Conservation (phyloP, 2,329 filamentous ascomycete species). For the Fusarium pseudograminearum region DNA sequence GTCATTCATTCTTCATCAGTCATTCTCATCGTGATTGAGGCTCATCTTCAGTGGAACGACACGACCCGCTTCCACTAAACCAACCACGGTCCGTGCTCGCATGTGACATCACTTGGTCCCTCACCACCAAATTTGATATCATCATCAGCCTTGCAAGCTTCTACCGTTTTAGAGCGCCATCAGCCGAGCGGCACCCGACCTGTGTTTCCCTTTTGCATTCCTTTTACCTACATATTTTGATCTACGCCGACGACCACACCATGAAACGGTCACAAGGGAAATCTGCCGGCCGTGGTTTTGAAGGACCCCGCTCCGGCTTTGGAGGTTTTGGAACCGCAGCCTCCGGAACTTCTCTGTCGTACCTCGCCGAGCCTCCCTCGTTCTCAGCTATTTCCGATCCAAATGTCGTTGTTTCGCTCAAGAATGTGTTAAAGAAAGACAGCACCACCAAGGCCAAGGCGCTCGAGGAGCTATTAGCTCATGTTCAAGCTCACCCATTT, state of each 20-base stretch:
- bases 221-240: background rate
- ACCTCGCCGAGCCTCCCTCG: constrained; percentile 87
- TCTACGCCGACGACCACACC: background rate
- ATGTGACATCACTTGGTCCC: constrained; percentile 47
- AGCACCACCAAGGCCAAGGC: constrained; percentile 91
- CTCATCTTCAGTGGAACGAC: constrained; percentile 13
- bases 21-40: constrained; percentile 13
- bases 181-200: constrained; percentile 31
- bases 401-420: constrained; percentile 88
- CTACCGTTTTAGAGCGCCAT: constrained; percentile 15
- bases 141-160: constrained; percentile 39
- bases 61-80: constrained; percentile 23
- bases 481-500: constrained; percentile 67
- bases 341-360: constrained; percentile 74
- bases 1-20: background rate
- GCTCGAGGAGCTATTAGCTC: constrained; percentile 82
- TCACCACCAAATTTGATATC: constrained; percentile 43
- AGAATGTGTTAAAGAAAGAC: constrained; percentile 93
- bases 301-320: constrained; percentile 44
- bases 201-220: constrained; percentile 1
- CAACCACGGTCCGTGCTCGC: constrained; percentile 40
- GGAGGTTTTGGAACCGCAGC: constrained; percentile 54
- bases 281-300: constrained; percentile 43
- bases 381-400: constrained; percentile 81
- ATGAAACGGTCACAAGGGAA: constrained; percentile 50